A percentile compares a stretch with the other conserved stretches of the same genome.
Conservation (phyloP, 2,329 filamentous ascomycete species). For the Botrytis medusae region DNA sequence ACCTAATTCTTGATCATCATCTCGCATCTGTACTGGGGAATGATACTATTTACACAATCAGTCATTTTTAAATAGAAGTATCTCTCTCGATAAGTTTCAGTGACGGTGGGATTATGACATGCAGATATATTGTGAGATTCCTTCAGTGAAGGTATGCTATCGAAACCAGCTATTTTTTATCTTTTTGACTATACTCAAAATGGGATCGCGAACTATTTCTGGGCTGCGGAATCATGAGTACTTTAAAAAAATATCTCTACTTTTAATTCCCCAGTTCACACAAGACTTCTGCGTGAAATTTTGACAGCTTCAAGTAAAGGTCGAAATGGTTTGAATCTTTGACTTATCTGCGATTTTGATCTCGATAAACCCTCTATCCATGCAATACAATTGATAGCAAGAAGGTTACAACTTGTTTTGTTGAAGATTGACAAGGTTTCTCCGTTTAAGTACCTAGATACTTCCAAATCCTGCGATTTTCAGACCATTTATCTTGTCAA, state of each 20-base stretch:
- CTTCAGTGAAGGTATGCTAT: not conserved
- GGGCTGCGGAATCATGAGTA: not conserved
- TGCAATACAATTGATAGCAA: not conserved
- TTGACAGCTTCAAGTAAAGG: not conserved
- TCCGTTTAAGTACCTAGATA: not conserved
- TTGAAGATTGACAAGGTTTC: too few species aligned
- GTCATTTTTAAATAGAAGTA: not conserved
- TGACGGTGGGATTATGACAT: not conserved
- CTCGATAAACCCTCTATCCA: not conserved
- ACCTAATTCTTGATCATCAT: not conserved
- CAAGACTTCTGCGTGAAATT: not conserved
- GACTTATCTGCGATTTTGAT: not conserved
- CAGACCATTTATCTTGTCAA: not conserved
- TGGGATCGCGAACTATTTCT: not conserved
- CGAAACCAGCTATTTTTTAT: not conserved
- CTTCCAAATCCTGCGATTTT: not conserved
- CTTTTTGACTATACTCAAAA: not conserved
- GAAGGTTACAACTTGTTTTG: not conserved
- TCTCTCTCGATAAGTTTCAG: not conserved
- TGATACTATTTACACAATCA: not conserved
- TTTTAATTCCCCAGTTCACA: not conserved
- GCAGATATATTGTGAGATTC: not conserved
- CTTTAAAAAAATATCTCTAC: not conserved
- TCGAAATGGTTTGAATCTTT: not conserved
- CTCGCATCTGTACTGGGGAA: not conserved